Base-by-base conservation (phyloP, 495 filamentous ascomycete species). In the Neurospora pannonica region DNA sequence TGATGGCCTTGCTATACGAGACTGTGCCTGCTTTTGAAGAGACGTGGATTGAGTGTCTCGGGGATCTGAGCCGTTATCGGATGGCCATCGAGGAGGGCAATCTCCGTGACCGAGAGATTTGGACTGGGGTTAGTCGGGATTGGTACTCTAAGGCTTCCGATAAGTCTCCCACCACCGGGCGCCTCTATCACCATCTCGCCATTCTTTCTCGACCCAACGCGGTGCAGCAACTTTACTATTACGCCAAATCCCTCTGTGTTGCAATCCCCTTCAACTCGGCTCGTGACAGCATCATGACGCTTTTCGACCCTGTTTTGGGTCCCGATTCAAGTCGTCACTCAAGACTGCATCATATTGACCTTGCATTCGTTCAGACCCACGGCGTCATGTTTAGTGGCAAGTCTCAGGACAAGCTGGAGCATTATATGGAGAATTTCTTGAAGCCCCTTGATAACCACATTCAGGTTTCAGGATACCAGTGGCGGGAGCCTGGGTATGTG, bases 1-100 rank as follows among this genome's bases (percentile, higher is more conserved):
- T 93, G 88, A 91, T 95, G 87, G 90, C 92, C 0, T 80, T 96
- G 5, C 83, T 96, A 0, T 87, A 92, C 72, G 93, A 95, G 78
- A 94, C 91, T 0, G 91, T 94, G 0, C 87, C 91, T 4, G 82
- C 86, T 0, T 97, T 95, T 77, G 87, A 92, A 74, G 92, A 94
- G 69, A 97, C 92, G 0, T 97, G 95, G 94, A 92, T 97, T 34
- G 94, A 97, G 76, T 97, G 93, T 77, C 84, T 97, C 0, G 94
- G 94, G 0, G 93, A 96, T 79, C 81, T 96, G 4, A 91, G 89
- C 0, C 81, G 85, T 5, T 86, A 86, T 54, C 73, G 85, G 0
- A 94, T 95, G 92, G 92, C 92, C 1, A 90, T 95, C 37, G 92
- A 95, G 78, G 91, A 94, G 70, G 86, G 88, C 40, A 89, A 94